Percentiles rank a stretch among this genome's conserved stretches.
Conservation (phyloP, 257 asterid genomes). For the Striga asiatica region DNA sequence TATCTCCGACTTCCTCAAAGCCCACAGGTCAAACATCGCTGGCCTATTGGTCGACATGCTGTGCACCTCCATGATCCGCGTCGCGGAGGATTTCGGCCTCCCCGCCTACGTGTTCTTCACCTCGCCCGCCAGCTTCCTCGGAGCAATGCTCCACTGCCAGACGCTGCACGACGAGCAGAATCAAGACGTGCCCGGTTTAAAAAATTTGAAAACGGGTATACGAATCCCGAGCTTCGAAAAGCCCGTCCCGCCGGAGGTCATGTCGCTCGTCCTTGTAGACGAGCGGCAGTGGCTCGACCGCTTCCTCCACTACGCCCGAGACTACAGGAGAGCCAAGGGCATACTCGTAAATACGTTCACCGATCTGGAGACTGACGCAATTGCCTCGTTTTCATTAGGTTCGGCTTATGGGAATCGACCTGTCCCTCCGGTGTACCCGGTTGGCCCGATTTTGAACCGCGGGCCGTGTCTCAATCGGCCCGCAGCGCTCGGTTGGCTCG, state of each 20-base stretch:
- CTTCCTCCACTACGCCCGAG: constrained; percentile 44
- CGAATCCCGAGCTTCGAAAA: constrained; percentile 30
- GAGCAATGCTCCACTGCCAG: constrained; percentile 51
- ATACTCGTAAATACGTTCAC: constrained; percentile 42
- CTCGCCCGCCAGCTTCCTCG: constrained; percentile 53
- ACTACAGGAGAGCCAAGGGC: constrained; percentile 44
- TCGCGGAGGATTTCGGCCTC: constrained; percentile 33
- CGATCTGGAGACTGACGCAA: constrained; percentile 40
- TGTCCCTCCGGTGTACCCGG: constrained; percentile 36
- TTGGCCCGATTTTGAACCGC: constrained; percentile 46
- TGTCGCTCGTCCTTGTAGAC: constrained; percentile 36
- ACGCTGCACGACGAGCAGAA: constrained; percentile 40
- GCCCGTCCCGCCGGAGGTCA: constrained; percentile 30
- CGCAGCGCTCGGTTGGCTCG: constrained; percentile 28
- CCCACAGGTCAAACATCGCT: constrained; percentile 1
- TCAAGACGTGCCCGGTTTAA: constrained; percentile 27
- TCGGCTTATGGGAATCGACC: constrained; percentile 16
- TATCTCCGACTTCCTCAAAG: constrained; percentile 27
- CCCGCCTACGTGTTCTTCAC: constrained; percentile 46
- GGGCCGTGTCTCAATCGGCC: constrained; percentile 6
- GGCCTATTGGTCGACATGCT: constrained; percentile 56
- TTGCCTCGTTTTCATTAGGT: constrained; percentile 21
- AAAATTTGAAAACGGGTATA: constrained; percentile 17
- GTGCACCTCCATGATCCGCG: constrained; percentile 46
- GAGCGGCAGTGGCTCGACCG: constrained; percentile 33